A percentile compares a stretch with the other conserved stretches of the same genome.
Conservation (phyloP, 768 basidiomycete genomes). For the Auriscalpium microsporum region DNA sequence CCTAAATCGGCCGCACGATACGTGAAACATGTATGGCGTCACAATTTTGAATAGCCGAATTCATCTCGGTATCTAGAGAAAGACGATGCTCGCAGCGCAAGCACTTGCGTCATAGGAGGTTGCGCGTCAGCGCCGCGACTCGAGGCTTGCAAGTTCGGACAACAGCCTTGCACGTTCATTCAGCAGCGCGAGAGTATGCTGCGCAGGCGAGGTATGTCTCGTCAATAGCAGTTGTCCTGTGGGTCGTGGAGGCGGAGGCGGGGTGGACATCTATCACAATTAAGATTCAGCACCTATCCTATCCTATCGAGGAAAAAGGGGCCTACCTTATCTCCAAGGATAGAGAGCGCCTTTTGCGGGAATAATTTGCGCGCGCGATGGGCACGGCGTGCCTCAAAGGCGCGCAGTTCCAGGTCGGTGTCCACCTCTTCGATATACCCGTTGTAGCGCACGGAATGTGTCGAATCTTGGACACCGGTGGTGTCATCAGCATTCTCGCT, state of each 20-base stretch:
- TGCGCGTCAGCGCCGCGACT: conserved; percentile 6
- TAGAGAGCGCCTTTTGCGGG: not conserved
- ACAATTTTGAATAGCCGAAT: too few relatives aligned
- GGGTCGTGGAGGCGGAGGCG: not conserved
- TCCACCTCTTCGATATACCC: conserved; percentile 53
- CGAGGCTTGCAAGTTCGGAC: conserved; percentile 43
- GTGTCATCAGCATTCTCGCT: not conserved
- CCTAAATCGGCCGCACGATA: too few relatives aligned
- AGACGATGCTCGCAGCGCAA: too few relatives aligned
- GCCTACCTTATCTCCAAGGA: not conserved
- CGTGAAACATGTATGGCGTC: too few relatives aligned
- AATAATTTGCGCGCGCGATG: not conserved
- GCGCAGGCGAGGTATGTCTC: conserved; percentile 29
- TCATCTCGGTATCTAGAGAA: too few relatives aligned
- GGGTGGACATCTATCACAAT: not conserved
- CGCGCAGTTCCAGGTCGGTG: conserved; percentile 40
- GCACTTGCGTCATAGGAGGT: too few relatives aligned
- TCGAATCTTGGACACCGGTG: conserved; percentile 9
- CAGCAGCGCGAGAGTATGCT: conserved; percentile 42
- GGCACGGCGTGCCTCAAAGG: conserved; percentile 25
- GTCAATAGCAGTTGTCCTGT: conserved; percentile 17
- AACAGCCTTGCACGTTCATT: conserved; percentile 51
- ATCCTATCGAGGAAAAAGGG: too few relatives aligned
- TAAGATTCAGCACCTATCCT: too few relatives aligned
- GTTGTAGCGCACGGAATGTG: conserved; percentile 33